These are phyloP conservation scores for Auriscalpium orientale DNA, from an alignment of 768 basidiomycete genomes.

Conservation along the genomic window DNA sequence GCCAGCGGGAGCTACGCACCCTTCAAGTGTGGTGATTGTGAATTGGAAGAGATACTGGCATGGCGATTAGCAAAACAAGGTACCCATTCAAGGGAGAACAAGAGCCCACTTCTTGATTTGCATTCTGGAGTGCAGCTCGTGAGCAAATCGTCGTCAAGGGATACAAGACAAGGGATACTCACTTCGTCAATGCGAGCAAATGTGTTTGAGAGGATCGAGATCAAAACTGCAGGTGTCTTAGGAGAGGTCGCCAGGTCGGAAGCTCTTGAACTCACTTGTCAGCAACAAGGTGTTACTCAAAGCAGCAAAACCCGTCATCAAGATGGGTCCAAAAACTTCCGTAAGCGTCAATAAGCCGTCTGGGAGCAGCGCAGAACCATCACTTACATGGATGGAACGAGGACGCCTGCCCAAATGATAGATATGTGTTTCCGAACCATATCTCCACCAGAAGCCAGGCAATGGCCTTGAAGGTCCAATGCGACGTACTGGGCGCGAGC, in stretches of 20 bases:
- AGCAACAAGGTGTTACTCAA: slow-evolving; percentile 69
- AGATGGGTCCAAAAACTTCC: slow-evolving; percentile 58
- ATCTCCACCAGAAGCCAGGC: slow-evolving; percentile 84
- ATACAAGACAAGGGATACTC: slow-evolving; percentile 13
- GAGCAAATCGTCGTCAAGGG: no score
- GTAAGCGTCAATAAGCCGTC: neutral
- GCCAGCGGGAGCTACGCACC: slow-evolving; percentile 34
- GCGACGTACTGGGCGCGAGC: slow-evolving; percentile 30
- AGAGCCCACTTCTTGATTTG: slow-evolving; percentile 45
- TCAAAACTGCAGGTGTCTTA: slow-evolving; percentile 41
- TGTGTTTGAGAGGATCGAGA: slow-evolving; percentile 87
- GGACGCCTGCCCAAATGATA: slow-evolving; percentile 37
- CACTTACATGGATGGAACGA: slow-evolving; percentile 33
- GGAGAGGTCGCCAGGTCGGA: slow-evolving; percentile 21
- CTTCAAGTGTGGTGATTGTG: slow-evolving; percentile 82
- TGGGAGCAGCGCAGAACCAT: neutral
- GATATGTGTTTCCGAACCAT: slow-evolving; percentile 75
- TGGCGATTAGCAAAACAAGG: neutral
- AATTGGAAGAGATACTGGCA: slow-evolving; percentile 78
- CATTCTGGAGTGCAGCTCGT: slow-evolving; percentile 32
- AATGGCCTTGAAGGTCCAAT: slow-evolving; percentile 42
- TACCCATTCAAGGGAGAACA: neutral
- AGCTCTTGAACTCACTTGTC: slow-evolving; percentile 47
- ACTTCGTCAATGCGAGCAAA: slow-evolving; percentile 70
- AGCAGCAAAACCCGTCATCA: slow-evolving; percentile 79